Percentiles rank a stretch among this genome's conserved stretches.
Conservation (phyloP, 805 yeast species). For the Nakazawaea laoshanensis region DNA sequence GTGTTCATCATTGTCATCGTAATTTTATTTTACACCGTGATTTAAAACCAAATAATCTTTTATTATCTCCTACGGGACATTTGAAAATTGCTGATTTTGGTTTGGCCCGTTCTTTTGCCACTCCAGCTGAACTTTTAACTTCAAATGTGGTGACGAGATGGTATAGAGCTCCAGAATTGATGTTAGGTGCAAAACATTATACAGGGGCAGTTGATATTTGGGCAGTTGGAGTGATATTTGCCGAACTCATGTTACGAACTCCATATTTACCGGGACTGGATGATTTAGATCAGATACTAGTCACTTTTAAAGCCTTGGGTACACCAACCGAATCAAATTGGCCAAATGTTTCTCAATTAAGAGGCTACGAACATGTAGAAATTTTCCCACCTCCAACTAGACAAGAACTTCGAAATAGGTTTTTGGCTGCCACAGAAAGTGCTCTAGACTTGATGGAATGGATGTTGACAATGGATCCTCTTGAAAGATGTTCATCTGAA, state of each 20-base stretch:
- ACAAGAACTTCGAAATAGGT: constrained; percentile 71
- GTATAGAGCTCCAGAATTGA: constrained; percentile 94
- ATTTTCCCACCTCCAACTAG: constrained; percentile 80
- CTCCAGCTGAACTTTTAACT: constrained; percentile 70
- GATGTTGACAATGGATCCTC: constrained; percentile 73
- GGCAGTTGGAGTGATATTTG: constrained; percentile 96
- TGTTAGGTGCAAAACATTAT: constrained; percentile 84
- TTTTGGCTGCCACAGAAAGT: constrained; percentile 82
- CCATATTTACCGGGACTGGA: constrained; percentile 93
- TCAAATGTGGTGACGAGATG: constrained; percentile 96
- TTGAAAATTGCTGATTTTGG: constrained; percentile 97
- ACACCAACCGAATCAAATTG: constrained; percentile 89
- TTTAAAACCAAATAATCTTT: constrained; percentile 84
- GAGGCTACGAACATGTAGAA: constrained; percentile 64
- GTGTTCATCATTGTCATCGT: constrained; percentile 92
- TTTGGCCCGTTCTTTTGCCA: constrained; percentile 76
- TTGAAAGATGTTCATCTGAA: constrained; percentile 56
- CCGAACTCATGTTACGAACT: constrained; percentile 89
- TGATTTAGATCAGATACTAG: constrained; percentile 82
- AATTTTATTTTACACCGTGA: constrained; percentile 88
- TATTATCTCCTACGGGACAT: constrained; percentile 80
- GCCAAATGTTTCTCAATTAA: constrained; percentile 82
- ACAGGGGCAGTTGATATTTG: constrained; percentile 87
- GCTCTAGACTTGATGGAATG: constrained; percentile 71
- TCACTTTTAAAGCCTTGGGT: constrained; percentile 93